phyloP scores from a whole-genome alignment of 768 basidiomycete species.

The Coprinopsis strossmayeri region DNA sequence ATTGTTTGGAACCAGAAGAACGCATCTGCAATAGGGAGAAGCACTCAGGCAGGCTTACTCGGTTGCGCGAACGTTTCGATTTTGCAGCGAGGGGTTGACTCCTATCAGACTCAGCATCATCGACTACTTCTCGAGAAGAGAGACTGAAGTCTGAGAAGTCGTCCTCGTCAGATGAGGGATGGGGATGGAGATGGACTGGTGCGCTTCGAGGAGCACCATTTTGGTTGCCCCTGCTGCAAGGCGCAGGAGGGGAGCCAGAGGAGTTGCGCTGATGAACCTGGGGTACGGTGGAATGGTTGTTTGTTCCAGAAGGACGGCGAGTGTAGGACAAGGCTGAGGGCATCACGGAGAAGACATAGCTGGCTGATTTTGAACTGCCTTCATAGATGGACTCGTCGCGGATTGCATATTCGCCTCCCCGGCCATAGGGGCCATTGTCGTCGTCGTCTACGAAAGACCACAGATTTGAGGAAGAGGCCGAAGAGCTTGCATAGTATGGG shows the following conservation, averaged over 20 bases:
- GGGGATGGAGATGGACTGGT: slow-evolving; percentile 31
- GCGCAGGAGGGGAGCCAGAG: slow-evolving; percentile 31
- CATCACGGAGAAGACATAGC: slow-evolving; percentile 26
- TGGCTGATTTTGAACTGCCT: slow-evolving; percentile 35
- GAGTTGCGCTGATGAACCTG: slow-evolving; percentile 47
- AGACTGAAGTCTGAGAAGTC: slow-evolving; percentile 33
- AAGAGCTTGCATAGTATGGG: slow-evolving; percentile 53
- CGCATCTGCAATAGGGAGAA: slow-evolving; percentile 64
- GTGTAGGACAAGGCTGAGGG: slow-evolving; percentile 54
- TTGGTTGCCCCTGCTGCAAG: slow-evolving; percentile 19
- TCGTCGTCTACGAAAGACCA: slow-evolving; percentile 64
- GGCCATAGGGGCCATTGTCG: slow-evolving; percentile 43
- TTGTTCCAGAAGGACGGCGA: slow-evolving; percentile 65
- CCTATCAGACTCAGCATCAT: slow-evolving; percentile 21
- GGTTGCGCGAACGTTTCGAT: slow-evolving; percentile 51
- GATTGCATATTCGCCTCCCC: slow-evolving; percentile 27
- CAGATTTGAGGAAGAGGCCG: slow-evolving; percentile 57
- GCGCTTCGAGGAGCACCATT: slow-evolving; percentile 36
- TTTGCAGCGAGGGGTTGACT: slow-evolving; percentile 26
- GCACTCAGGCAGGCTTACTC: slow-evolving; percentile 68
- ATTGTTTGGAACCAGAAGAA: slow-evolving; percentile 22
- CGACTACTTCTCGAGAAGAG: slow-evolving; percentile 30
- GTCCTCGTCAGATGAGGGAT: slow-evolving; percentile 35
- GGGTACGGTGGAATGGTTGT: slow-evolving; percentile 57
- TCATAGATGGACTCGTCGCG: slow-evolving; percentile 36